phyloP scores from a whole-genome alignment of 768 basidiomycete species.

The Butyriboletus loyo region DNA sequence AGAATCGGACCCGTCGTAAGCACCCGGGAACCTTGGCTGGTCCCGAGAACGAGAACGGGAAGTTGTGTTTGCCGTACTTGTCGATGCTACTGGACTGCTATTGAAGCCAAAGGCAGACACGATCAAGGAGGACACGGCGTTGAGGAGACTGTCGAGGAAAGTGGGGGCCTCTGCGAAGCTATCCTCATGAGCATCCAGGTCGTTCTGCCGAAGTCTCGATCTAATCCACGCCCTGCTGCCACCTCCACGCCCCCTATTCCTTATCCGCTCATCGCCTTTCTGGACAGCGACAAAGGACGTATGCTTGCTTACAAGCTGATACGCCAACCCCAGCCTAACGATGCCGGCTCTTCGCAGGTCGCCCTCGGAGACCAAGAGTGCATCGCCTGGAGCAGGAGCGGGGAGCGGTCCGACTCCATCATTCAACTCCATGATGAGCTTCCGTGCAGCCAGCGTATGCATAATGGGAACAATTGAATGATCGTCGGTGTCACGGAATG shows the following conservation, averaged over 20 bases:
- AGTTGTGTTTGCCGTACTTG: neutral
- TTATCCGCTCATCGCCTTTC: conserved; percentile 22
- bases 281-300: conserved; percentile 61
- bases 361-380: conserved; percentile 26
- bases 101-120: conserved; percentile 12
- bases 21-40: conserved; percentile 15
- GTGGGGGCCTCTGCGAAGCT: neutral
- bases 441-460: conserved; percentile 54
- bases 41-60: neutral
- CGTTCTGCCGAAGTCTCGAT: conserved; percentile 12
- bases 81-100: neutral
- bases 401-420: conserved; percentile 36
- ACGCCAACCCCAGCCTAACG: conserved; percentile 46
- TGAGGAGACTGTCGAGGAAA: conserved; percentile 20
- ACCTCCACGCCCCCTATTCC: conserved; percentile 3
- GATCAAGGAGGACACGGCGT: conserved; percentile 17
- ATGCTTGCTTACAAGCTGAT: conserved; percentile 48
- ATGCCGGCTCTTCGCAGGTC: conserved; percentile 44
- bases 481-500: conserved; percentile 17
- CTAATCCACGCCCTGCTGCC: conserved; percentile 10
- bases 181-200: neutral
- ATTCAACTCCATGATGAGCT: conserved; percentile 51
- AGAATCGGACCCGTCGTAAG: conserved; percentile 20
- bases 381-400: conserved; percentile 22
- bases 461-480: conserved; percentile 34